These are phyloP conservation scores for Nemania sp. DNA, from an alignment of 2,329 filamentous ascomycete species.

Conservation along the genomic window DNA sequence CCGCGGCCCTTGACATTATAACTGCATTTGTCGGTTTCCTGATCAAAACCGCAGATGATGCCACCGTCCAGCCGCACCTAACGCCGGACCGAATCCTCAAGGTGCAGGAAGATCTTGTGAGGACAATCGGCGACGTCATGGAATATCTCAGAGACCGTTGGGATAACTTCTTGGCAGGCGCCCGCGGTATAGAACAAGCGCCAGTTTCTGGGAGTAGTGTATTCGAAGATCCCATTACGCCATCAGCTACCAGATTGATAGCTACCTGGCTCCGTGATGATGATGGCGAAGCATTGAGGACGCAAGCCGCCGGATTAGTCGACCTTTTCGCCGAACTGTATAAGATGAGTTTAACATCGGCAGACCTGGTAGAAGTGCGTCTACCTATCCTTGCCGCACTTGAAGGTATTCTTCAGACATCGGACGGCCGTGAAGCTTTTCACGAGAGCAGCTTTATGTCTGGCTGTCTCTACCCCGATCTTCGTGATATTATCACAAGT, in stretches of 20 bases:
- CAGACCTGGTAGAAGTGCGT: conserved; percentile 54
- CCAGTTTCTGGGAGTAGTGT: conserved; percentile 61
- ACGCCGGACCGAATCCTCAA: conserved; percentile 64
- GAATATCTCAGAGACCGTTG: conserved; percentile 73
- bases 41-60: conserved; percentile 56
- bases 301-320: conserved; percentile 60
- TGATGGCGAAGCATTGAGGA: conserved; percentile 62
- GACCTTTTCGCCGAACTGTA: conserved; percentile 70
- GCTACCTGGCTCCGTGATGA: conserved; percentile 73
- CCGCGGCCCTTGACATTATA: conserved; percentile 65
- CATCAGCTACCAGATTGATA: conserved; percentile 61
- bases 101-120: conserved; percentile 49
- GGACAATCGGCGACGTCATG: conserved; percentile 64
- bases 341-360: conserved; percentile 31
- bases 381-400: conserved; percentile 62
- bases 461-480: conserved; percentile 20
- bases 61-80: conserved; percentile 43
- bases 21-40: conserved; percentile 64
- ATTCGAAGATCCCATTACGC: conserved; percentile 61
- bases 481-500: conserved; percentile 15
- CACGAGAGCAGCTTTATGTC: conserved; percentile 16
- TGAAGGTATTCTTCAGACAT: conserved; percentile 58
- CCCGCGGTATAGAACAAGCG: conserved; percentile 48
- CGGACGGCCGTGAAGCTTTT: conserved; percentile 45
- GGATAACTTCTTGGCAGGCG: conserved; percentile 54